Conservation (phyloP, 805 yeast species). For the Starmerella gropengiesseri region DNA sequence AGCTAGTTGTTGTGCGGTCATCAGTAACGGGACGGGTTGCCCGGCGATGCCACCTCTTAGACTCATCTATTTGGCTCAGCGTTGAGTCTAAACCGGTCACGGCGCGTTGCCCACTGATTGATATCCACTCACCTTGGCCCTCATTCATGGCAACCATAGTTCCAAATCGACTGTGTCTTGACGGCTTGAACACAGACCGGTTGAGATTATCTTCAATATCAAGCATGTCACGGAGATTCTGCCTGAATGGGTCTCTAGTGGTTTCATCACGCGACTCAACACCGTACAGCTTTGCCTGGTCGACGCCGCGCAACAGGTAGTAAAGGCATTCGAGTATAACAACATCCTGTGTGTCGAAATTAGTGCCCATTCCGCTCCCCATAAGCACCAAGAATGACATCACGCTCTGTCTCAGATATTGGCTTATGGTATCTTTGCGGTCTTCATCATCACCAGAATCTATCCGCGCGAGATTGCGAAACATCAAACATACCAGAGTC, state of each 20-base stretch:
- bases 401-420: constrained; percentile 61
- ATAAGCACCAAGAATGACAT: constrained; percentile 62
- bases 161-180: constrained; percentile 88
- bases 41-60: constrained; percentile 51
- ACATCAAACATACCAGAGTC: constrained; percentile 57
- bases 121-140: constrained; percentile 51
- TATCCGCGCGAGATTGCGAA: constrained; percentile 68
- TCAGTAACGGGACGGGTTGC: constrained; percentile 23
- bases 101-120: constrained; percentile 56
- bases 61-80: constrained; percentile 52
- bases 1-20: constrained; percentile 23
- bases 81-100: constrained; percentile 41
- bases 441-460: constrained; percentile 68
- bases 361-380: constrained; percentile 51
- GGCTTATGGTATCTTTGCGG: constrained; percentile 47
- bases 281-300: constrained; percentile 27
- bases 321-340: constrained; percentile 61
- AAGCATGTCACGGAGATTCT: constrained; percentile 37
- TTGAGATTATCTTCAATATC: constrained; percentile 49
- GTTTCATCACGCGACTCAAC: constrained; percentile 13
- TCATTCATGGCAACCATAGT: constrained; percentile 65
- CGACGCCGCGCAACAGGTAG: constrained; percentile 48
- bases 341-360: constrained; percentile 53
- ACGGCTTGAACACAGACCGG: constrained; percentile 36
- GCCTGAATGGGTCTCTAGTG: constrained; percentile 7